Evolutionary conservation across 2,329 filamentous ascomycete species (phyloP).

Genomic region (Fusarium scirpi): DNA sequence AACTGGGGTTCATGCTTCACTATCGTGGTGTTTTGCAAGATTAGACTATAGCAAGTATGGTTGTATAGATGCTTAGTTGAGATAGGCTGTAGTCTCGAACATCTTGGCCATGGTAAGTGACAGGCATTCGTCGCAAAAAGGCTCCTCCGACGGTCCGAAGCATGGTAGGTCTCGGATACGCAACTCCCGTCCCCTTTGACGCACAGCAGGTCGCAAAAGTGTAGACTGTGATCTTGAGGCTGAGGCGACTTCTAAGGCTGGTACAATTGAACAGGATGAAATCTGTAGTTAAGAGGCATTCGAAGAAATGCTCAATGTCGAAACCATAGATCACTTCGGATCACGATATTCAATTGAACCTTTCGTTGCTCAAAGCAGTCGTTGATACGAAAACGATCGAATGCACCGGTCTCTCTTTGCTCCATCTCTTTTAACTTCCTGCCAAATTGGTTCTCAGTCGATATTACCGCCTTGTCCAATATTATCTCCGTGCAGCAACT

Average conservation of each 20-base stretch:
- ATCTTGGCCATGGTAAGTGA: constrained; percentile 6
- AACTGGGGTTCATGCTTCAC: constrained; percentile 11
- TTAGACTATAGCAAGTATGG: constrained; percentile 4
- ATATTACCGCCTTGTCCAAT: background rate
- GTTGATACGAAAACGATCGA: background rate
- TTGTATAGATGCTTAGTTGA: background rate
- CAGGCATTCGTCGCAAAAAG: constrained; percentile 31
- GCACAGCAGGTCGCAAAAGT: background rate
- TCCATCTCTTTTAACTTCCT: background rate
- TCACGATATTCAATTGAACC: background rate
- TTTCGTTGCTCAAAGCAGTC: background rate
- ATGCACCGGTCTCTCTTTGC: background rate
- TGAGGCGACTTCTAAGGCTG: background rate
- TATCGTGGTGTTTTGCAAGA: constrained; percentile 1
- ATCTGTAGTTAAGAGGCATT: background rate
- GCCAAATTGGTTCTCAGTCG: background rate
- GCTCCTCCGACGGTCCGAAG: constrained; percentile 13
- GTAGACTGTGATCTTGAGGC: background rate
- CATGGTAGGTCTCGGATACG: constrained; percentile 41
- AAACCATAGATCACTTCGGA: background rate
- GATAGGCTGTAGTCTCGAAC: constrained; percentile 7
- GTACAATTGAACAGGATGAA: background rate
- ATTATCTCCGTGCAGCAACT: constrained; percentile 3
- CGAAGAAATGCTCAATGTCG: too few species aligned
- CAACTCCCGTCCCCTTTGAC: constrained; percentile 38